Conservation (phyloP, 306 rosid genomes). For the Trifolium fragiferum region DNA sequence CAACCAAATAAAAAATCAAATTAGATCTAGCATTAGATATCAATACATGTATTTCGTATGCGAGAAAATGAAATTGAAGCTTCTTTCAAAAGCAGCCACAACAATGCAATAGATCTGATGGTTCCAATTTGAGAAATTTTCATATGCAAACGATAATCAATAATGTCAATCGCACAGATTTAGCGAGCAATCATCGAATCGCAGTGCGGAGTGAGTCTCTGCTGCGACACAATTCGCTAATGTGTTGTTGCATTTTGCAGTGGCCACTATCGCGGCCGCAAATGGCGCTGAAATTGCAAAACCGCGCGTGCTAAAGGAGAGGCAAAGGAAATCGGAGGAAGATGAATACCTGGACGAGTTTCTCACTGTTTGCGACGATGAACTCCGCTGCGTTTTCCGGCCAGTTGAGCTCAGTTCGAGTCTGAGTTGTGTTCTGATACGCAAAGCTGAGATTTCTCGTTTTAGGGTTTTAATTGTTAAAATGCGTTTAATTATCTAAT, state of each 20-base stretch:
- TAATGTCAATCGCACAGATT: background rate
- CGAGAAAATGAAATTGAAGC: conserved; percentile 22
- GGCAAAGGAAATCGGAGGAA: background rate
- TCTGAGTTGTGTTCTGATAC: background rate
- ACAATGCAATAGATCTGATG: conserved; percentile 35
- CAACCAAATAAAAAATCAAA: background rate
- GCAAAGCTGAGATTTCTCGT: background rate
- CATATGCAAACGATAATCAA: background rate
- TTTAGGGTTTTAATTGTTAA: conserved; percentile 11
- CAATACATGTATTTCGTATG: conserved; percentile 6
- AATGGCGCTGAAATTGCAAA: background rate
- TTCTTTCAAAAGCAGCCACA: background rate
- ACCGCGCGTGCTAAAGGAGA: background rate
- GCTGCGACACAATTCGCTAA: background rate
- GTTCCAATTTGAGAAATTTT: background rate
- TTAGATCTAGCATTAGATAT: conserved; percentile 13
- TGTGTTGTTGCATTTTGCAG: background rate
- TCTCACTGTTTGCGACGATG: background rate
- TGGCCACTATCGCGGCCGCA: background rate
- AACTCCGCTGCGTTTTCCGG: background rate
- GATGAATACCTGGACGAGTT: background rate
- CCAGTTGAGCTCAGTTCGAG: background rate
- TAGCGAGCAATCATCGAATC: background rate
- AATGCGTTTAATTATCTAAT: background rate
- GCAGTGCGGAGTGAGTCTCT: background rate